A percentile compares a stretch with the other conserved stretches of the same genome.
phyloP scores from a whole-genome alignment of 176 grass and related monocot species.

The Otatea glauca region DNA sequence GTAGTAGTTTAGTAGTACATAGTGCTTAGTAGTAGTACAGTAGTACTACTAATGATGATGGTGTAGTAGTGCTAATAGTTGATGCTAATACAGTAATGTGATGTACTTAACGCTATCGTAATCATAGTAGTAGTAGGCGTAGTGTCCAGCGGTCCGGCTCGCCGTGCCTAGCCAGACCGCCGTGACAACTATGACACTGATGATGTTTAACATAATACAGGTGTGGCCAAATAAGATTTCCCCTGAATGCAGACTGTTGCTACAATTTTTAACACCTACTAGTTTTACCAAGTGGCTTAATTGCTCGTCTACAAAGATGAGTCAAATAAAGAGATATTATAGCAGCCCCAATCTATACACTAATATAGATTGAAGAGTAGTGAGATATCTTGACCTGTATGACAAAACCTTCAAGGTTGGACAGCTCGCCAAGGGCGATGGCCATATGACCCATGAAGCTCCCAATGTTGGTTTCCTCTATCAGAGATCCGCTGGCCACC shows the following conservation, averaged over 20 bases:
- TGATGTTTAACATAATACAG: neutral
- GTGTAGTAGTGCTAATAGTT: no score
- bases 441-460: constrained; percentile 85
- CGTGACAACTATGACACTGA: no score
- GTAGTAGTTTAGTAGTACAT: no score
- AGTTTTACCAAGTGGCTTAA: constrained; percentile 14
- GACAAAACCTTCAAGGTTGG: constrained; percentile 82
- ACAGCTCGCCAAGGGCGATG: constrained; percentile 71
- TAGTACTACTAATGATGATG: no score
- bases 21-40: no score
- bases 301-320: constrained; percentile 12
- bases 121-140: no score
- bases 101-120: no score
- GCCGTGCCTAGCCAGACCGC: no score
- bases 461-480: constrained; percentile 46
- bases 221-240: constrained; percentile 1
- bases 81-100: no score
- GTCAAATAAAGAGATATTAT: constrained; percentile 12
- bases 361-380: constrained; percentile 6
- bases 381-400: constrained; percentile 63
- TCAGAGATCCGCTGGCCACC: constrained; percentile 56
- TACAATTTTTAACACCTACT: neutral
- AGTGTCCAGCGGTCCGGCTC: no score
- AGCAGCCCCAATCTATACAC: neutral
- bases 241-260: neutral